Evolutionary conservation across 106 monocot genomes (phyloP).

Genomic region (Ottelia alismoides): DNA sequence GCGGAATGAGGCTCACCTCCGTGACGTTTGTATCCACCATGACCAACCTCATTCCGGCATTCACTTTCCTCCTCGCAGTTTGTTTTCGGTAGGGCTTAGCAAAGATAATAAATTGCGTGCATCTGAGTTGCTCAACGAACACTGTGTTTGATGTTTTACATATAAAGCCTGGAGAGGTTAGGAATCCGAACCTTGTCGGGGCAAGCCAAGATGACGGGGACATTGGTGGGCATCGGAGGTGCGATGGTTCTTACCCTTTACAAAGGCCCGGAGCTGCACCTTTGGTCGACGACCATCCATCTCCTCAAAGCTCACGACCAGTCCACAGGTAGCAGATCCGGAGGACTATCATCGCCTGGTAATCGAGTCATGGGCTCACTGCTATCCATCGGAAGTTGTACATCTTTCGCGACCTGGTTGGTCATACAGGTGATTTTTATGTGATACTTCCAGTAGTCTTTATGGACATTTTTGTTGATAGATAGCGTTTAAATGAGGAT

Average conservation of each 20-base stretch:
- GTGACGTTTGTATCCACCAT: too few species aligned
- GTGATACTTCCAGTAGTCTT: background rate
- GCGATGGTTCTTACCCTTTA: conserved; percentile 84
- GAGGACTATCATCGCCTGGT: background rate
- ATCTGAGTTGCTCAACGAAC: too few species aligned
- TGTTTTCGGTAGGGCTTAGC: too few species aligned
- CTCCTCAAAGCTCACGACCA: conserved; percentile 10
- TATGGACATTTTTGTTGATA: background rate
- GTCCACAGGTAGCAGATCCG: too few species aligned
- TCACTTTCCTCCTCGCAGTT: too few species aligned
- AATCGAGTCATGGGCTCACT: conserved; percentile 42
- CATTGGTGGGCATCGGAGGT: conserved; percentile 48
- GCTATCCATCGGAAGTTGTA: conserved; percentile 35
- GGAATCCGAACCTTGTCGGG: conserved; percentile 16
- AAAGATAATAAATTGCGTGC: too few species aligned
- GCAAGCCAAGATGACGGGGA: conserved; percentile 61
- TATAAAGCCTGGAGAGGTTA: conserved; percentile 46
- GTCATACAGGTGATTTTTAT: conserved; percentile 63
- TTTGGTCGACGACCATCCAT: conserved; percentile 35
- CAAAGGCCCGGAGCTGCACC: conserved; percentile 35
- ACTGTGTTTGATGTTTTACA: too few species aligned
- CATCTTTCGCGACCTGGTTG: conserved; percentile 51
- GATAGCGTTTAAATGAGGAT: background rate
- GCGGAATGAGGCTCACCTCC: too few species aligned
- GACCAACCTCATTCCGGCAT: too few species aligned